Evolutionary conservation across 345 rosid species (phyloP), one percentile per base, ranked within the genome.

Genomic region (Streptanthus diversifolius): DNA sequence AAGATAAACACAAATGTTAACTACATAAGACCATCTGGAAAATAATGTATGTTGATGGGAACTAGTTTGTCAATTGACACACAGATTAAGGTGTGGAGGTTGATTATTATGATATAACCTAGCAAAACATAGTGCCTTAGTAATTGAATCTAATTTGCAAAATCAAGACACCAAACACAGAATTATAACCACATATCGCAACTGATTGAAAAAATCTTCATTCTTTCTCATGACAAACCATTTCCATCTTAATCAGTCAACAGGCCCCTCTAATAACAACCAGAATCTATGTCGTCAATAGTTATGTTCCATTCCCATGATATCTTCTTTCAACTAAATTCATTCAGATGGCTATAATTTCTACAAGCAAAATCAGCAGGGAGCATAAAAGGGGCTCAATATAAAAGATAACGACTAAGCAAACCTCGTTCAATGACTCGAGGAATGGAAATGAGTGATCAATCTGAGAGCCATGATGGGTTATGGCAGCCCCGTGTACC

Each of bases 341-440:
- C 14, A 60, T 37, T 35, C 60, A 18, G 60, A 59, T 12, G 32
- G 68, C 6, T 41, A 9, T 29, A 44, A 44, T 1, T 29, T 15
- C 27, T 49, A 66, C 71, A 32, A 22, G 54, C 21, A 24, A 66
- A 8, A 19, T 47, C 70, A 66, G 43, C 18, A 66, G 59, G 18
- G 70, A 30, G 15, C 48, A 63, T 11, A 8, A 10, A 32, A 19
- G 47, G 40, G 52, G 8, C 37, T 30, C 17, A 18, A 33, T 37
- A 39, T 44, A 6, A 70, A 58, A 57, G 66, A 19, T 25, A 55
- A 62, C 63, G 53, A 70, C 55, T 19, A 56, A 37, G 60, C 62
- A 47, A 57, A 88, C 98, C 98, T 92, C 98, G 72, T 92, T 92
- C 70, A 92, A 68, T 30, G 98, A 92, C 85, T 92, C 98, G 17